Evolutionary conservation across 129 eudicot genomes (phyloP).

Genomic region (Erigeron canadensis): DNA sequence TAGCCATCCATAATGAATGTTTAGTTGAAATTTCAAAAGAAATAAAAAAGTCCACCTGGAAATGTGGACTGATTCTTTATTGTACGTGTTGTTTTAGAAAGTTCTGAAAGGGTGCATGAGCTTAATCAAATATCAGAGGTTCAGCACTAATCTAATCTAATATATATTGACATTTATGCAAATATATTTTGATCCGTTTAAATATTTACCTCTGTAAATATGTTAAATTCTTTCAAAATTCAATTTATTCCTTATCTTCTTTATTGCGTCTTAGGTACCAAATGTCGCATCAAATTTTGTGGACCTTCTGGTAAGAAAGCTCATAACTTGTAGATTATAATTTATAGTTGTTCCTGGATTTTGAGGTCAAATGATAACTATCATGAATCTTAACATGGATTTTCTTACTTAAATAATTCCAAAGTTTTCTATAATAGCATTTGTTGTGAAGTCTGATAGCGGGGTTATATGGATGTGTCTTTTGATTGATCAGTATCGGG

Average conservation of each 20-base stretch:
- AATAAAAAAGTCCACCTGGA: no score
- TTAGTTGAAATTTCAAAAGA: no score
- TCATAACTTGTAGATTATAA: background rate
- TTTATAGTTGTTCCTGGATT: background rate
- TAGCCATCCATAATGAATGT: no score
- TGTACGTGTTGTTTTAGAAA: slow-evolving; percentile 51
- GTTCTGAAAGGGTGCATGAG: slow-evolving; percentile 37
- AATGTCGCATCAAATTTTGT: slow-evolving; percentile 49
- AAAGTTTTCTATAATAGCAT: background rate
- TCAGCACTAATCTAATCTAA: slow-evolving; percentile 23
- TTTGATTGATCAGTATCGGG: background rate
- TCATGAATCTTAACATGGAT: slow-evolving; percentile 14
- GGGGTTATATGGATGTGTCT: background rate
- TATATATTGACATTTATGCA: slow-evolving; percentile 10
- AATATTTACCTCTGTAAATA: background rate
- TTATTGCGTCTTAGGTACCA: slow-evolving; percentile 38
- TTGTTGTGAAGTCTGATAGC: slow-evolving; percentile 3
- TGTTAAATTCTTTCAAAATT: slow-evolving; percentile 15
- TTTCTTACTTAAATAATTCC: background rate
- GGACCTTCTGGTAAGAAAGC: no score
- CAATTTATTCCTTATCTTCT: slow-evolving; percentile 20
- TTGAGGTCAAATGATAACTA: background rate
- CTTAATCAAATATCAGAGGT: slow-evolving; percentile 57
- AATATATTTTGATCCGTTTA: background rate
- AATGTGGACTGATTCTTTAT: slow-evolving; percentile 13